Percentiles rank a stretch among this genome's conserved stretches.
Conservation (phyloP, 2,329 filamentous ascomycete species). For the Zalaria obscura region DNA sequence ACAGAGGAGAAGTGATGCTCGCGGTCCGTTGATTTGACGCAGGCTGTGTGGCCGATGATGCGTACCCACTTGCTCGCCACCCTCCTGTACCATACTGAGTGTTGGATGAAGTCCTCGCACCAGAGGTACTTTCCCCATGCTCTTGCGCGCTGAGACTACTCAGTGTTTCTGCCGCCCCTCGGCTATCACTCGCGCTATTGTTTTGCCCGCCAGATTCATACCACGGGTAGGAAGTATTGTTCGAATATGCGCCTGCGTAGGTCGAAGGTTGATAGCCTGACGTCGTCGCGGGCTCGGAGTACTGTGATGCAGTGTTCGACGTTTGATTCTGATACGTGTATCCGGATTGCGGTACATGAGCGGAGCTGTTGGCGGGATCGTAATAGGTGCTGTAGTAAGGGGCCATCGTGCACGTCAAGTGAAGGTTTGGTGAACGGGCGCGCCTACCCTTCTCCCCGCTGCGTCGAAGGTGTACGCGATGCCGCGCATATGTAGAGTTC, state of each 20-base stretch:
- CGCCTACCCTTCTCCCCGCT: too few species aligned
- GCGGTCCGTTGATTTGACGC: too few species aligned
- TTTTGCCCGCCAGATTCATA: neutral
- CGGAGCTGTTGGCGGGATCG: constrained; percentile 16
- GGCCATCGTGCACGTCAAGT: constrained; percentile 8
- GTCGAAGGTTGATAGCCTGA: constrained; percentile 3
- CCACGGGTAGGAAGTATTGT: neutral
- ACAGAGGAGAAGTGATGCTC: neutral
- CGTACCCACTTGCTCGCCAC: too few species aligned
- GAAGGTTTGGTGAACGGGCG: too few species aligned
- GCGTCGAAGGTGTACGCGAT: too few species aligned
- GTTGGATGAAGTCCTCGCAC: neutral
- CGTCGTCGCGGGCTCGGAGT: constrained; percentile 1
- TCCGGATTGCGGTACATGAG: constrained; percentile 6
- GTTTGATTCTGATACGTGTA: neutral
- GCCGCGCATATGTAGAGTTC: too few species aligned
- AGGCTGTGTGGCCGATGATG: too few species aligned
- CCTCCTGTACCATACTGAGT: neutral
- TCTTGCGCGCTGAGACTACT: constrained; percentile 6
- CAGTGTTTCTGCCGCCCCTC: constrained; percentile 6
- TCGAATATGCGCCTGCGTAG: neutral
- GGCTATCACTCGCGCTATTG: constrained; percentile 2
- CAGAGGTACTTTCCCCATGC: neutral
- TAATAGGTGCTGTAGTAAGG: constrained; percentile 17
- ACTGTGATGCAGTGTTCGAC: constrained; percentile 4